Conservation (phyloP, 2,329 filamentous ascomycete genomes). For the Ciborinia camelliae region DNA sequence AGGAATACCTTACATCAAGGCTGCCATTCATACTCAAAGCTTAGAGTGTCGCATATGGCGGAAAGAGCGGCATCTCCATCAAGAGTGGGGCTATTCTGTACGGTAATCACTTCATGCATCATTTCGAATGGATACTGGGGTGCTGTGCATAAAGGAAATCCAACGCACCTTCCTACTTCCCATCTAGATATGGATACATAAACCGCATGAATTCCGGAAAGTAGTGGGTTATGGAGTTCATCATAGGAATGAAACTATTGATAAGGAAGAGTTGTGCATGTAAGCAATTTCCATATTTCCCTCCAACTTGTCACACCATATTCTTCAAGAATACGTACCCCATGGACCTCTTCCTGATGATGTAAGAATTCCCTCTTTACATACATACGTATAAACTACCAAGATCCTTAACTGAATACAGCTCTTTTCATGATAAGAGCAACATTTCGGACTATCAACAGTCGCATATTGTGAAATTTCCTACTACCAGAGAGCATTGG, state of each 20-base stretch:
- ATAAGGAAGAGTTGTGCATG: neutral
- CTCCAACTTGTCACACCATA: neutral
- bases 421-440: too few relatives aligned
- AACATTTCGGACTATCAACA: too few relatives aligned
- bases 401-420: too few relatives aligned
- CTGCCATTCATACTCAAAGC: neutral
- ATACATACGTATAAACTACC: too few relatives aligned
- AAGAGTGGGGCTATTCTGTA: conserved; percentile 1
- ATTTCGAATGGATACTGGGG: neutral
- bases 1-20: conserved; percentile 2
- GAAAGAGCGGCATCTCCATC: neutral
- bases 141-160: neutral
- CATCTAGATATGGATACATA: neutral
- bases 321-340: neutral
- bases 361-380: neutral
- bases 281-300: neutral
- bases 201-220: neutral
- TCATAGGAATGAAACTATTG: neutral
- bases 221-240: neutral
- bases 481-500: too few relatives aligned
- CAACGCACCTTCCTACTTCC: neutral
- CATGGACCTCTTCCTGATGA: neutral
- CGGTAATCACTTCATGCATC: neutral
- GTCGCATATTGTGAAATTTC: too few relatives aligned
- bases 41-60: neutral